Evolutionary conservation across 2,329 filamentous ascomycete species (phyloP), one percentile per base, ranked within the genome.

Genomic region (Penicillium sp.): DNA sequence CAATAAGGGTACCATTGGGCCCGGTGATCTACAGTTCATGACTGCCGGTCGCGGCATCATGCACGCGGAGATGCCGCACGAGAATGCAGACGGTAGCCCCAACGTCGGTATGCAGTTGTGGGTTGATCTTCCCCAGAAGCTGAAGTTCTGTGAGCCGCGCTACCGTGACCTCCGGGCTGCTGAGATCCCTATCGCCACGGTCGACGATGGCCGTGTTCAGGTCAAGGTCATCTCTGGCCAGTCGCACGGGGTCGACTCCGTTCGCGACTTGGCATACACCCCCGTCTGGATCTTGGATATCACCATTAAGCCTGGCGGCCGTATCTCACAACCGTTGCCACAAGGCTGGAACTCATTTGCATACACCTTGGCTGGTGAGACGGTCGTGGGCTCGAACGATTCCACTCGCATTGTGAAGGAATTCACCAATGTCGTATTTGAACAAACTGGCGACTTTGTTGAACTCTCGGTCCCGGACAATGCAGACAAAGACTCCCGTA

Each of bases 11-110:
- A 93, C 87, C 3, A 89, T 97, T 59, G 79, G 86, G 53, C 73
- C 87, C 0, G 92, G 92, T n/a, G 92, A 96, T 67, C 74, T 97
- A 40, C 92, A 97, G 68, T 97, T 97, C 78, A 97, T 97, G 93
- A 96, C 92, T 0, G 92, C 92, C 1, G 92, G 92, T 3, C 77
- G 80, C 16, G 92, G 92, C 35, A 95, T 97, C 62, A 87, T 96
- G 70, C 93, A 97, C 71, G 89, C 91, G 31, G 92, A 97, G 73
- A 96, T 97, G 90, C 92, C 92, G 9, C 80, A 82, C 46, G 82
- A 88, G 64, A 89, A 89, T 66, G 68, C 78, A 0, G 88, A 93
- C 66, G 88, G 88, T 42, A 81, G 77, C 49, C 76, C 86, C 51
- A 95, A 91, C 68, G 80, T 95, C 46, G 92, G 92, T 29, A 81